Conservation (phyloP, 306 rosid genomes). For the Geum urbanum region DNA sequence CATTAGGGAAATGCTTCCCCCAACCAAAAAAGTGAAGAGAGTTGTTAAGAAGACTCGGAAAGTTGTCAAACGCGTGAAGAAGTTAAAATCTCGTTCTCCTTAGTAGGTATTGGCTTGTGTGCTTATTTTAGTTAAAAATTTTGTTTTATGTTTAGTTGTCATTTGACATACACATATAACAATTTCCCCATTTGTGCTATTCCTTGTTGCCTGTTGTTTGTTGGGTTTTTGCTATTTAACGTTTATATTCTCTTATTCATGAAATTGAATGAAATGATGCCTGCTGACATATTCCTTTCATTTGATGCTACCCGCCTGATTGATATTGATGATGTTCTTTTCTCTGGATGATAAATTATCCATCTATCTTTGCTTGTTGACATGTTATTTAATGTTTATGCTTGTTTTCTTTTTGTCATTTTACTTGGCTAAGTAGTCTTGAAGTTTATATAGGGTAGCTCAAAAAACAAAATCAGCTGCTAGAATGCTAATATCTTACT, state of each 20-base stretch:
- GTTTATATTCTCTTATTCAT: slow-evolving; percentile 15
- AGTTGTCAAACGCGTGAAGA: slow-evolving; percentile 68
- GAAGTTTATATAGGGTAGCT: background rate
- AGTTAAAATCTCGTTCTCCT: slow-evolving; percentile 41
- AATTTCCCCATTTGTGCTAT: background rate
- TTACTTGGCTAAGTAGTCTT: background rate
- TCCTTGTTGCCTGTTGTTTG: background rate
- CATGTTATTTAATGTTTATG: background rate
- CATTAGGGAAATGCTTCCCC: slow-evolving; percentile 58
- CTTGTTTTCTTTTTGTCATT: background rate
- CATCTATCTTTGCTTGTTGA: background rate
- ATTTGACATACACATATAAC: background rate
- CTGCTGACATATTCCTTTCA: background rate
- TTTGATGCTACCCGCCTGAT: background rate
- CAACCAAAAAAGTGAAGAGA: slow-evolving; percentile 52
- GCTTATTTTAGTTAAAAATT: slow-evolving; percentile 6
- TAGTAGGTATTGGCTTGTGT: slow-evolving; percentile 11
- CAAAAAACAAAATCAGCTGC: background rate
- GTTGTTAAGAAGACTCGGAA: slow-evolving; percentile 60
- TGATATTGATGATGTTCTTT: background rate
- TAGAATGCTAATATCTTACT: background rate
- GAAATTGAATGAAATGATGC: slow-evolving; percentile 13
- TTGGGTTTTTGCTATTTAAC: slow-evolving; percentile 15
- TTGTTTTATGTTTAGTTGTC: slow-evolving; percentile 9
- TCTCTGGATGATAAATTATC: background rate